Base-by-base conservation (phyloP, 352 stramenopile species). In the Phytophthora europaea region DNA sequence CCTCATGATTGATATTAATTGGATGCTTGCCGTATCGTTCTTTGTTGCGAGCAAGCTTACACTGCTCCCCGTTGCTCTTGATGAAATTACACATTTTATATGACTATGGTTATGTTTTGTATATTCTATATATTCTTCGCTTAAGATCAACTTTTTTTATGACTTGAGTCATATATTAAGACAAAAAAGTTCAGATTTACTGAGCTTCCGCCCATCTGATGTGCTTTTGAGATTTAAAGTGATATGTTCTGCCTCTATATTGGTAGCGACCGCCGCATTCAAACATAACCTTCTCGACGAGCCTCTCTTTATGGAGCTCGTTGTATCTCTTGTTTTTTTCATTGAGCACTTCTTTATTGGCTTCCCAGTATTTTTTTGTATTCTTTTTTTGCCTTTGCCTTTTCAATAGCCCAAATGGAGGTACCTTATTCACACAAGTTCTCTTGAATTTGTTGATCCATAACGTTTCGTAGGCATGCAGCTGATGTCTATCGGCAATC, bases 361-460 rank as follows among this genome's bases (percentile, higher is more conserved):
- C 54, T 31, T 50, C 20, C 33, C 54, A 50, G 22, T 61, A 61
- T 31, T 50, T 47, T 50, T 61, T 61, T 4, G 12, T 33, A 61
- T 4, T 50, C 34, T 47, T 34, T 50, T n/a, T 50, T 18, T 50
- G 31, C 6, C 8, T 47, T 12, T 31, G 4, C 33, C 34, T 48
- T 50, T 61, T 47, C 12, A 61, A 50, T 47, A 31, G 34, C 8
- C 1, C 16, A 50, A 61, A 61, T 50, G 31, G 31, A 33, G 15
- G 31, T 15, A 61, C 18, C 20, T 61, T 31, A 61, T 61, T 61
- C n/a, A 61, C 54, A 7, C 33, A 47, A 26, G 34, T 61, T 50
- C 20, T 61, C 54, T 50, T 61, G 34, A 61, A 61, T 51, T 61
- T 61, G 54, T 61, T 55, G 23, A 55, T 55, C 50, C 50, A 55